phyloP scores from a whole-genome alignment of 2,329 filamentous ascomycete genomes.

The Neopestalotiopsis rosae region DNA sequence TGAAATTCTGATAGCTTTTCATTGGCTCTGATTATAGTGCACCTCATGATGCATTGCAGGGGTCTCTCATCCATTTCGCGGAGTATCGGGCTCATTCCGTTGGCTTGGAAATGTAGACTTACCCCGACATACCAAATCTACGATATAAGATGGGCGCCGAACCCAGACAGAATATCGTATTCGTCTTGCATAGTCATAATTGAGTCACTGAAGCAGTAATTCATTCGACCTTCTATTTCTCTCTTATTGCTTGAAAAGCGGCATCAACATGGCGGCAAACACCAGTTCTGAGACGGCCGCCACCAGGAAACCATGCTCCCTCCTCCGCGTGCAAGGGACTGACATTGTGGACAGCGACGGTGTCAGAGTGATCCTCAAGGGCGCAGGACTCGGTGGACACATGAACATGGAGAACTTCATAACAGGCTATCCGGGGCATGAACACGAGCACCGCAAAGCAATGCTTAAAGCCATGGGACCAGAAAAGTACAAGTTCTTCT shows the following conservation, averaged over 20 bases:
- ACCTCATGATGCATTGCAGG: background rate
- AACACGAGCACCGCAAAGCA: slow-evolving; percentile 55
- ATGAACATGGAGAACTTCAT: slow-evolving; percentile 62
- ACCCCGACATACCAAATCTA: background rate
- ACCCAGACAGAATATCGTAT: background rate
- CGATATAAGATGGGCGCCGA: background rate
- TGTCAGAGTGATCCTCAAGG: slow-evolving; percentile 47
- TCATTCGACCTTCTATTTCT: background rate
- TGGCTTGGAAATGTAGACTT: slow-evolving; percentile 21
- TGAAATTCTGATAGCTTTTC: background rate
- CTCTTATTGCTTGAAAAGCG: background rate
- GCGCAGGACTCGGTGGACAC: slow-evolving; percentile 42
- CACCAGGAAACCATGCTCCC: slow-evolving; percentile 26
- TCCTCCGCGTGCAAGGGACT: slow-evolving; percentile 36
- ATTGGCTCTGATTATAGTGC: slow-evolving; percentile 3
- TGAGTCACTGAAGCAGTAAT: no score
- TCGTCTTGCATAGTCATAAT: no score
- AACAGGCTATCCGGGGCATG: slow-evolving; percentile 61
- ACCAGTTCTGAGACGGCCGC: background rate
- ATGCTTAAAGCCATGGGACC: slow-evolving; percentile 56
- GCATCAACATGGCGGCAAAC: background rate
- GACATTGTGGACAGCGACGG: slow-evolving; percentile 45
- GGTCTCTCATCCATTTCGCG: background rate
- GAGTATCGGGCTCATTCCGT: slow-evolving; percentile 3
- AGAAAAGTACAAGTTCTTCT: slow-evolving; percentile 63